These are phyloP conservation scores for Ascoidea asiatica DNA, from an alignment of 805 yeast genomes.

Conservation along the genomic window DNA sequence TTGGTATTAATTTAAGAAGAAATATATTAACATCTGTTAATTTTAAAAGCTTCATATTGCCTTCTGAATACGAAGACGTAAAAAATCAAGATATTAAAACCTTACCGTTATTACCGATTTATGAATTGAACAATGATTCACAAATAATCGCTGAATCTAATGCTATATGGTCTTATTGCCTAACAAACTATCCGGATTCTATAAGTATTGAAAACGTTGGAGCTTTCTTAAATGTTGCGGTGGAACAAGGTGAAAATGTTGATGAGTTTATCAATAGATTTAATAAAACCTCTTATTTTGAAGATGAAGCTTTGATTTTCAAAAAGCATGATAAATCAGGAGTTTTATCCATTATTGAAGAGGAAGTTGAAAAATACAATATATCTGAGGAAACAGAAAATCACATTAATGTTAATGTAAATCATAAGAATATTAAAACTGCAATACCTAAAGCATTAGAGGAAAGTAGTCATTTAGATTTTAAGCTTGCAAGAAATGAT, in stretches of 20 bases:
- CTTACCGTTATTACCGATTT: slow-evolving; percentile 61
- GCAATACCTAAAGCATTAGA: slow-evolving; percentile 14
- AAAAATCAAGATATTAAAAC: slow-evolving; percentile 5
- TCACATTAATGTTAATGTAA: neutral
- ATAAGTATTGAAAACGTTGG: slow-evolving; percentile 31
- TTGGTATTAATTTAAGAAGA: slow-evolving; percentile 32
- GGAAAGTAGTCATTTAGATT: slow-evolving; percentile 11
- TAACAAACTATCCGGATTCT: slow-evolving; percentile 27
- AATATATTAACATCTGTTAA: slow-evolving; percentile 31
- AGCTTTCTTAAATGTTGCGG: slow-evolving; percentile 35
- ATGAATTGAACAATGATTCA: slow-evolving; percentile 22
- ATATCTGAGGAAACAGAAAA: slow-evolving; percentile 9
- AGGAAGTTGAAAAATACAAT: slow-evolving; percentile 10
- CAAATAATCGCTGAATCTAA: slow-evolving; percentile 59
- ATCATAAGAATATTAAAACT: slow-evolving; percentile 1
- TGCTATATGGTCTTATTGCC: slow-evolving; percentile 56
- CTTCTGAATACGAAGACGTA: neutral
- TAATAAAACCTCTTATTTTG: slow-evolving; percentile 21
- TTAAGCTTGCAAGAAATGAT: slow-evolving; percentile 27
- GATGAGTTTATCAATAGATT: slow-evolving; percentile 23
- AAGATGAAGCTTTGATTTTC: slow-evolving; percentile 12
- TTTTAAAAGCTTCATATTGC: slow-evolving; percentile 13
- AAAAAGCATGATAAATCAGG: slow-evolving; percentile 9
- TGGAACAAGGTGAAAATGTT: slow-evolving; percentile 20
- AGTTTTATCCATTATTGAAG: slow-evolving; percentile 3